A percentile compares a stretch with the other conserved stretches of the same genome.
Evolutionary conservation across 2,329 filamentous ascomycete genomes (phyloP).

Genomic region (Sclerotinia trifoliorum): DNA sequence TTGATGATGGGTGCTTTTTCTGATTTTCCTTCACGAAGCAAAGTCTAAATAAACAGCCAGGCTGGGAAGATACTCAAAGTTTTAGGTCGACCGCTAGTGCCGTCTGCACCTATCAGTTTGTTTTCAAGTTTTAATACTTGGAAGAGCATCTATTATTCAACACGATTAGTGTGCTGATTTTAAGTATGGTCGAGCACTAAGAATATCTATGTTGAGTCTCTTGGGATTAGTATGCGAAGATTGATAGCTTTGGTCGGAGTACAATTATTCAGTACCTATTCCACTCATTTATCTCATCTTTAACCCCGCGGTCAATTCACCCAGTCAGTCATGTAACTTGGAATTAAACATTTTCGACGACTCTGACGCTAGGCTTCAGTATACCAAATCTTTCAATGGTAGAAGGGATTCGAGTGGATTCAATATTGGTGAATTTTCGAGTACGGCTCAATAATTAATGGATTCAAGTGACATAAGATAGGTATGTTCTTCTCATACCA

Average conservation of each 20-base stretch:
- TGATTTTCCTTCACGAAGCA: not conserved
- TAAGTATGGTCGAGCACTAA: not conserved
- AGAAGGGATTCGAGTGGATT: not conserved
- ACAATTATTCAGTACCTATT: not conserved
- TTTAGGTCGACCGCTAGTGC: no score
- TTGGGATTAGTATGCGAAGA: not conserved
- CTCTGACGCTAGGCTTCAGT: not conserved
- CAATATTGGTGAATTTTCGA: not conserved
- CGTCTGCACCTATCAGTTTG: no score
- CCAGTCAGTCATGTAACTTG: not conserved
- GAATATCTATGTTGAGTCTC: not conserved
- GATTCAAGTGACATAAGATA: not conserved
- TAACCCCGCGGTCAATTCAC: not conserved
- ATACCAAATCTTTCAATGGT: not conserved
- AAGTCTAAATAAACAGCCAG: not conserved
- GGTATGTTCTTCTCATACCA: not conserved
- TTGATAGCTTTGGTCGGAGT: not conserved
- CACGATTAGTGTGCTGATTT: not conserved
- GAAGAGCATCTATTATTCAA: not conserved
- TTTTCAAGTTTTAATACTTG: not conserved
- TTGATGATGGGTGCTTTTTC: not conserved
- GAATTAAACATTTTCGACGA: not conserved
- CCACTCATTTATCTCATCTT: not conserved
- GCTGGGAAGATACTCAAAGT: not conserved
- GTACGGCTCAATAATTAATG: not conserved